phyloP scores from a whole-genome alignment of 306 rosid species.

The Sicyos edulis region DNA sequence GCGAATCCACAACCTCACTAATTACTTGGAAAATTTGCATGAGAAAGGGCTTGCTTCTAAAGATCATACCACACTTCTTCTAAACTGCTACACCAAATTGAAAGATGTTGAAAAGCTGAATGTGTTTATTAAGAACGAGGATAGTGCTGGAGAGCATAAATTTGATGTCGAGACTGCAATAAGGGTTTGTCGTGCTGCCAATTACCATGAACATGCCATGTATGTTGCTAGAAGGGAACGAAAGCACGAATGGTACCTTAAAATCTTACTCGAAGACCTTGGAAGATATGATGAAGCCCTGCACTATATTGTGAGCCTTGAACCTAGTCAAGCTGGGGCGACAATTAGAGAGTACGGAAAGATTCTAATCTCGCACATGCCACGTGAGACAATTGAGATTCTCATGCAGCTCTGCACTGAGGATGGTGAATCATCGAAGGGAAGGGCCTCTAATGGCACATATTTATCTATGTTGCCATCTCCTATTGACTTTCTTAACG shows the following conservation, averaged over 20 bases:
- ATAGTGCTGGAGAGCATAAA: slow-evolving; percentile 72
- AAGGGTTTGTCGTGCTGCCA: slow-evolving; percentile 96
- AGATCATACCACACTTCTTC: slow-evolving; percentile 91
- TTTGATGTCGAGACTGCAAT: slow-evolving; percentile 97
- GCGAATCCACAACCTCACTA: slow-evolving; percentile 89
- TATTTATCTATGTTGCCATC: slow-evolving; percentile 85
- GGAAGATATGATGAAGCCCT: slow-evolving; percentile 92
- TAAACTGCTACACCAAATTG: slow-evolving; percentile 91
- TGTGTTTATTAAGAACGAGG: slow-evolving; percentile 75
- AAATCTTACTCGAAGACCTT: slow-evolving; percentile 98
- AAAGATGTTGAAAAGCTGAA: slow-evolving; percentile 92
- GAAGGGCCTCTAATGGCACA: slow-evolving; percentile 36
- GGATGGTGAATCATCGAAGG: slow-evolving; percentile 61
- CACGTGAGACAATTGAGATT: slow-evolving; percentile 77
- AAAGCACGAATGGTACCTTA: slow-evolving; percentile 91
- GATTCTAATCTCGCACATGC: slow-evolving; percentile 88
- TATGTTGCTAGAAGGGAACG: slow-evolving; percentile 95
- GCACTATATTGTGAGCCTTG: slow-evolving; percentile 81
- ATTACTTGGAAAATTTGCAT: slow-evolving; percentile 91
- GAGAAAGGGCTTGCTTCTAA: slow-evolving; percentile 97
- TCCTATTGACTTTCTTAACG: slow-evolving; percentile 96
- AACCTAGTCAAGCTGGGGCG: slow-evolving; percentile 84
- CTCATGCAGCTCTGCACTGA: slow-evolving; percentile 87
- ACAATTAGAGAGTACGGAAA: slow-evolving; percentile 93
- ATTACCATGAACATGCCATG: slow-evolving; percentile 99